Evolutionary conservation across 345 rosid genomes (phyloP), one percentile per base, ranked within the genome.

Genomic region (Rhizophora apiculata): DNA sequence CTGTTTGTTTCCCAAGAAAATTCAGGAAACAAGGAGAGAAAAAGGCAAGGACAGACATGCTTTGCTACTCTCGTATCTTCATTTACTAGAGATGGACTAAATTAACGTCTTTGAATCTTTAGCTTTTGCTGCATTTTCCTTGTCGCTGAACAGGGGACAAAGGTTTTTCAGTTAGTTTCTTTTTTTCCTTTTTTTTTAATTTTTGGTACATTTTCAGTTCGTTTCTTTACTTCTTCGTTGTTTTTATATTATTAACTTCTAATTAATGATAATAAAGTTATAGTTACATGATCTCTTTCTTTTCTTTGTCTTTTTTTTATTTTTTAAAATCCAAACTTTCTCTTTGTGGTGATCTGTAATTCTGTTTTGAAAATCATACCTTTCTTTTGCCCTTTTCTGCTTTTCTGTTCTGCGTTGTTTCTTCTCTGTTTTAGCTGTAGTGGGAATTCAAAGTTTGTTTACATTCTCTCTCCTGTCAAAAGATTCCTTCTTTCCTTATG

Each of bases 361-460:
- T 71, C 69, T 79, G 66, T 75, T 68, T 78, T 77, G 83, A 82
- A 78, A 74, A 72, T 71, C 75, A 70, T 76, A 52, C 81, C 71
- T 83, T 72, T 72, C 61, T 75, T 76, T 82, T 77, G 81, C 82
- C 86, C 70, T 76, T 79, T 76, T 75, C 69, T 72, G 69, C 77
- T 81, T 88, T 81, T 73, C 65, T 68, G 69, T 70, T 63, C 72
- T 82, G 77, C 81, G 77, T 81, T 76, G 49, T 70, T 64, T 66
- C 58, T 65, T 70, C 72, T 63, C 62, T 59, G 63, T 71, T 74
- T 69, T 70, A 74, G 63, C 81, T 75, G 71, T 11, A 69, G 75
- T 78, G 86, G 73, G 72, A 61, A 71, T 69, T 74, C 79, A 82
- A 80, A 74, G 53, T 73, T 63, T 56, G 66, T 48, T 66, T 30